Conservation (phyloP, 148 eudicot species). For the Euryodendron excelsum region DNA sequence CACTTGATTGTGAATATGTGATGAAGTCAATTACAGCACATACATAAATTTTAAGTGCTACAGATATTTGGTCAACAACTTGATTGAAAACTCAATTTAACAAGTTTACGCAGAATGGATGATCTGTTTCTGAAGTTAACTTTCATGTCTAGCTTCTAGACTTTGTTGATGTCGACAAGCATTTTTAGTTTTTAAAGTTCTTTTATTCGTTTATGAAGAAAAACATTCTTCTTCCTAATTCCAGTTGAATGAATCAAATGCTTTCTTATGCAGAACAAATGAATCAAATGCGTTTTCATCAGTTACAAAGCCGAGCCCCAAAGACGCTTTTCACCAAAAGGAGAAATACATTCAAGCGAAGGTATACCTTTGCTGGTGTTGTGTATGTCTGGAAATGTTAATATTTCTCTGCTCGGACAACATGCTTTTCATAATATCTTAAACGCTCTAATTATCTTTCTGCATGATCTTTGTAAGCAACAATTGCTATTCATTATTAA, state of each 20-base stretch:
- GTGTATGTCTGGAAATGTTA: neutral
- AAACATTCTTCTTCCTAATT: neutral
- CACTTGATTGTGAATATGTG: neutral
- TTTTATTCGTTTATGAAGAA: neutral
- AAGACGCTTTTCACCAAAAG: conserved; percentile 54
- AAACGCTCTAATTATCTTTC: neutral
- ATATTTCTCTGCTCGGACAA: neutral
- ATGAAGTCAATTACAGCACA: neutral
- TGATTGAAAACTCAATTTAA: neutral
- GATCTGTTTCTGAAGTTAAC: neutral
- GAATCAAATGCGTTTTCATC: conserved; percentile 34
- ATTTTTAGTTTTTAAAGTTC: neutral
- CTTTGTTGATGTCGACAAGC: neutral
- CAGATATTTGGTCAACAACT: neutral
- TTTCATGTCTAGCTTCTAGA: neutral
- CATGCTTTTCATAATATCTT: neutral
- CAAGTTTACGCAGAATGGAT: neutral
- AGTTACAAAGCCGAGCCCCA: conserved; percentile 57
- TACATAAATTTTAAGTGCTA: neutral
- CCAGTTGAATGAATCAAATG: neutral
- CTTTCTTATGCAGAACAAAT: conserved; percentile 45
- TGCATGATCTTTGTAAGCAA: neutral
- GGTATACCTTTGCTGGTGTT: conserved; percentile 36
- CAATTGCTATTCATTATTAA: neutral
- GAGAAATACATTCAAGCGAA: conserved; percentile 83